Evolutionary conservation across 768 basidiomycete genomes (phyloP), one percentile per base, ranked within the genome.

Genomic region (Lentinula detonsa): DNA sequence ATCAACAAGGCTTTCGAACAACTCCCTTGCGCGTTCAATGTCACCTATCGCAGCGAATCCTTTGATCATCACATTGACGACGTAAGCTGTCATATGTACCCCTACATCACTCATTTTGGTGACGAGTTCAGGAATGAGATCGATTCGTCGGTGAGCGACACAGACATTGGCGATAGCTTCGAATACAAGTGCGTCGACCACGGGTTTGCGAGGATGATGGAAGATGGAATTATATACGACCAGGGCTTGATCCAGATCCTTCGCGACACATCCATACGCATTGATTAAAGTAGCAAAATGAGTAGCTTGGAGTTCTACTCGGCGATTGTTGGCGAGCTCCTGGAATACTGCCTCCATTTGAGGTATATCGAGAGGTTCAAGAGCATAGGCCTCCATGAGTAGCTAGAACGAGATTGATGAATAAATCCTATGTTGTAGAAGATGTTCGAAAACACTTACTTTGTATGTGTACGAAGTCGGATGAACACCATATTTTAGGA

Each of bases 391-490:
- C 66, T 98, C 96, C 51, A 98, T 79, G 50, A 98, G 83, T 40
- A 98, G 81, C 89, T 94, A 62, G 56, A 33, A 18, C 48, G 31
- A 21, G 48, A 40, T 5, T 52, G 53, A 63, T n/a, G 61, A 23
- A 62, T 57, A 11, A 58, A 31, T 62, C 16, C 6, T 15, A 59
- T 15, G 1, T 15, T 35, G 52, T 58, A 10, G n/a, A 10, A 23
- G 60, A 39, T 34, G 18, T 35, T 23, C 18, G 55, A 60, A 39
- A 5, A 10, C 0, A 64, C 80, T 42, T 64, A 87, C 92, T 81
- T 98, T 98, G 81, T 96, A 99, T 9, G 96, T 98, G 72, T 98
- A 91, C 5, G 88, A 85, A 2, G 93, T 90, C 15, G 95, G 94
- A 3, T 74, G 67, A 28, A 98, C 85, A 0, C 78, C 73, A 3